These are phyloP conservation scores for Lichtheimia ramosa DNA, from an alignment of 371 early-diverging fungal genomes.

Conservation along the genomic window DNA sequence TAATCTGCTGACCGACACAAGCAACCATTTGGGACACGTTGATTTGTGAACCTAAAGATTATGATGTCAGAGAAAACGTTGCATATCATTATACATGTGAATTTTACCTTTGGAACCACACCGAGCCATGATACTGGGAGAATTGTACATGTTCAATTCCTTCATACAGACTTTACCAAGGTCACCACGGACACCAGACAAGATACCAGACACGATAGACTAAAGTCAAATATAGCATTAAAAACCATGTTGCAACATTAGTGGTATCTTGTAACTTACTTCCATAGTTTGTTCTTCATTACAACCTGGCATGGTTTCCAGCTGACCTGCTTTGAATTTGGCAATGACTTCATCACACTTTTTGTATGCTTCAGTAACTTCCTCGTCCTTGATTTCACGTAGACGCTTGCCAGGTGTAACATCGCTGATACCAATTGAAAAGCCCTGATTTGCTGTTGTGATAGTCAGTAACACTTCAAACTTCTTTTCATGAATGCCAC, in stretches of 20 bases:
- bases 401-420: slow-evolving; percentile 89
- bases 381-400: slow-evolving; percentile 73
- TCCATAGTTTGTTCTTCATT: slow-evolving; percentile 91
- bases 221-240: background rate
- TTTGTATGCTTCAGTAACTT: slow-evolving; percentile 80
- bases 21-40: slow-evolving; percentile 99
- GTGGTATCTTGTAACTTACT: slow-evolving; percentile 19
- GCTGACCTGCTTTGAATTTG: slow-evolving; percentile 66
- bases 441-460: slow-evolving; percentile 81
- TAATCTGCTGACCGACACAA: slow-evolving; percentile 99
- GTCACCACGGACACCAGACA: slow-evolving; percentile 95
- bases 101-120: slow-evolving; percentile 97
- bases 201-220: slow-evolving; percentile 84
- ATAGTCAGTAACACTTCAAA: too few species aligned
- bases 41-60: slow-evolving; percentile 80
- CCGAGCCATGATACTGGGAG: slow-evolving; percentile 97
- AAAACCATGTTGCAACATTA: background rate
- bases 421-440: slow-evolving; percentile 98
- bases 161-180: slow-evolving; percentile 95
- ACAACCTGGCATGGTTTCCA: slow-evolving; percentile 90
- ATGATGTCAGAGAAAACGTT: background rate
- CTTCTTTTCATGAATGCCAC: too few species aligned
- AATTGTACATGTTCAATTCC: slow-evolving; percentile 93
- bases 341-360: slow-evolving; percentile 86
- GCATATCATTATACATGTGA: too few species aligned